Base-by-base conservation (phyloP, 106 monocot species). In the Narthecium ossifragum region DNA sequence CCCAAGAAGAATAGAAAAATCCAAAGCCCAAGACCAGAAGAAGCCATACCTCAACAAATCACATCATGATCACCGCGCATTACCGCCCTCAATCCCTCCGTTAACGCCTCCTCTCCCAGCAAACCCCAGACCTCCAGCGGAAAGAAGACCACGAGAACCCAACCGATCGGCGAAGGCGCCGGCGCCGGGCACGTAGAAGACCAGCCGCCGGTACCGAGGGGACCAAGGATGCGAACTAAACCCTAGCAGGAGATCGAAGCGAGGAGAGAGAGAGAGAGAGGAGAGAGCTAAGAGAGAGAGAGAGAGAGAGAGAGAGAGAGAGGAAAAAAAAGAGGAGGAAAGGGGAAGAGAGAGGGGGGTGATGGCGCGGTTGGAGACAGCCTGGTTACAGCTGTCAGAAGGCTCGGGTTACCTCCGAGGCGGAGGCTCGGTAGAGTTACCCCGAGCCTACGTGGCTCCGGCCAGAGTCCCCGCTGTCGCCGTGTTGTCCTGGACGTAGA, bases 321-420 rank as follows among this genome's bases (percentile, higher is more conserved):
- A 56, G 55, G 20, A 31, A 57, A 2, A 36, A 24, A 36, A 34
- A 22, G 26, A 46, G 30, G 55, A 28, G 23, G 28, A 49, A 24
- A 63, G 68, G 54, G 29, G 51, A 33, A 40, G 49, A 15, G 34
- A 17, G 46, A 9, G 63, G 25, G 20, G 25, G 17, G 32, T 12
- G 29, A 24, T n/a, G 24, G 30, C 14, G 8, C 8, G 51, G 59
- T 71, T 67, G 72, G 34, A 64, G 79, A 84, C 84, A 84, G 79
- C 59, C 75, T 75, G 74, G 65, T 60, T 54, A 65, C 60, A 80
- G 75, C 79, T 84, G 84, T 75, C 63, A 26, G 22, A 30, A 12
- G 75, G 65, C 45, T 67, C 68, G 75, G 67, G 5, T 18, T 14
- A 26, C 3, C 1, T 15, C 13, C 61, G 37, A n/a, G 27, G 26